phyloP scores from a whole-genome alignment of 768 basidiomycete species.

The Xanthoconium purpureum region DNA sequence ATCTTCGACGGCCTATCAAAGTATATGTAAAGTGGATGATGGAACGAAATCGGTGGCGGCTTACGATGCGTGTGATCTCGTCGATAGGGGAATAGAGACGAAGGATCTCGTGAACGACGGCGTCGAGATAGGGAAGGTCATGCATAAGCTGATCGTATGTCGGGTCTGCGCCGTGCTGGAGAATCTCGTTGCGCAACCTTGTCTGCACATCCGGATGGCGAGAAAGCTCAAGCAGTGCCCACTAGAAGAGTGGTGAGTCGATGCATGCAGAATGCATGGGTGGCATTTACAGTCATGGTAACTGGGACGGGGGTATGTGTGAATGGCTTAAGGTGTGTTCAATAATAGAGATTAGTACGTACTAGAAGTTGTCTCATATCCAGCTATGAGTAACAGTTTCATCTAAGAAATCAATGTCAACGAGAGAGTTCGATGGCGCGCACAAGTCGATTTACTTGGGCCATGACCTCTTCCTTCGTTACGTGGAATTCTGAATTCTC shows the following conservation, averaged over 20 bases:
- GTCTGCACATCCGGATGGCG: constrained; percentile 44
- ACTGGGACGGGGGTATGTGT: constrained; percentile 4
- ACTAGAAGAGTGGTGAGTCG: constrained; percentile 29
- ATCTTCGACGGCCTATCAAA: constrained; percentile 43
- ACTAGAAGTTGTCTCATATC: constrained; percentile 23
- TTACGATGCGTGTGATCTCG: constrained; percentile 17
- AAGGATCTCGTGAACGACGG: constrained; percentile 43
- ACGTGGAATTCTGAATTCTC: constrained; percentile 22
- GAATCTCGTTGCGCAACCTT: constrained; percentile 49
- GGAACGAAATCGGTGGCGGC: not conserved
- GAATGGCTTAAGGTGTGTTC: not conserved
- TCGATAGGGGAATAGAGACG: constrained; percentile 41
- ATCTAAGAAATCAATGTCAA: constrained; percentile 8
- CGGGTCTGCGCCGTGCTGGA: constrained; percentile 45
- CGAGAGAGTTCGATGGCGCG: not conserved
- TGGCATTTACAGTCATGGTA: constrained; percentile 13
- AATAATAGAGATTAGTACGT: not conserved
- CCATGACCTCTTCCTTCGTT: constrained; percentile 26
- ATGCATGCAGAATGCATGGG: not conserved
- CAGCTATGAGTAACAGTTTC: constrained; percentile 17
- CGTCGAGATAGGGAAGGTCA: constrained; percentile 53
- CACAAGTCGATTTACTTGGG: constrained; percentile 10
- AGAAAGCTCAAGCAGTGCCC: constrained; percentile 56
- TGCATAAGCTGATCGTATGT: constrained; percentile 52
- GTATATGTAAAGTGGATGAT: too few species aligned